Evolutionary conservation across 1,284 basidiomycete genomes (phyloP), one percentile per base, ranked within the genome.

Genomic region (Microbotryum silenes-acaulis): DNA sequence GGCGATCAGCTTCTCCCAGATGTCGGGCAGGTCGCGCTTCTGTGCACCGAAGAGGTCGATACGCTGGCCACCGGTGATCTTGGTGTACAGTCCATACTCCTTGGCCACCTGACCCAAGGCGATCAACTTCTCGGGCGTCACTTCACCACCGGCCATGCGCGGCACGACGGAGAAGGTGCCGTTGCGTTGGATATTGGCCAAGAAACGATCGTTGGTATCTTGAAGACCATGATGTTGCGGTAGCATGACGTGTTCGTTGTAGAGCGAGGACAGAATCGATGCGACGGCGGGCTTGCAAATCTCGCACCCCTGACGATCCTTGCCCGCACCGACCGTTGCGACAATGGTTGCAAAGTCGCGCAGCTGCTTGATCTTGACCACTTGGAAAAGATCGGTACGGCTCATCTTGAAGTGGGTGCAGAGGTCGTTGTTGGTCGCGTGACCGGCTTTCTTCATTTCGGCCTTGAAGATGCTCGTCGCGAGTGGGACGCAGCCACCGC

Each of bases 151-250:
- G 2, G 84, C 76, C 27, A 88, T 79, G 51, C 86, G 81, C 20
- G 87, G 87, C 20, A 89, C 80, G 61, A 89, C 85, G 2, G 83
- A 85, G 74, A 85, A 88, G 0, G 85, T 82, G 9, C 83, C 87
- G 65, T 88, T 84, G 27, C 87, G 79, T 72, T 89, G 87, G 54
- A 89, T 85, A 72, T 89, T 89, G 27, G 84, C 87, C 60, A 88
- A 75, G 75, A 81, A 87, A 56, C 79, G 77, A 64, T 74, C 76
- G 66, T 76, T 76, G 25, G 85, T 87, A 65, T 87, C 85, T 71
- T 88, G 87, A 52, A 84, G 83, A 3, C 60, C 55, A 46, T 68
- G 62, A 82, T 86, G 83, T n/a, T 75, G 77, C 0, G 83, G 81
- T 25, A 80, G 76, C 81, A 88, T 81, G 61, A 89, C 77, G 70